These are phyloP conservation scores for Cladorrhinum samala DNA, from an alignment of 495 filamentous ascomycete species.

Conservation along the genomic window DNA sequence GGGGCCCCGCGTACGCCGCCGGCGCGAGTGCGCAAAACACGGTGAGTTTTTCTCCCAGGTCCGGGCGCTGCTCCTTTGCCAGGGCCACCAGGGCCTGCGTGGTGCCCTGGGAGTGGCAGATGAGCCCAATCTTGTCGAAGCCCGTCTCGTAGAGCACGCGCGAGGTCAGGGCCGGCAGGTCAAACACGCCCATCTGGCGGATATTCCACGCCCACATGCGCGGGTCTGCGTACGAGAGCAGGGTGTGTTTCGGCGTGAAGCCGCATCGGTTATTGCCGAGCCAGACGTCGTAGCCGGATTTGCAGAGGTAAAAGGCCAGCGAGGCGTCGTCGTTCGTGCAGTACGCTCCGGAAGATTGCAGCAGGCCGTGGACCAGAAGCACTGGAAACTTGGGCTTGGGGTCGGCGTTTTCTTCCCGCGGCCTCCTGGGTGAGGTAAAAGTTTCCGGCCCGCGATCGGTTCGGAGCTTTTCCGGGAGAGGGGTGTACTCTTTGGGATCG, in stretches of 20 bases:
- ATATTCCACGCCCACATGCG: conserved; percentile 99
- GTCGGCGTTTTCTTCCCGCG: conserved; percentile 9
- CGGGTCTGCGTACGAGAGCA: conserved; percentile 67
- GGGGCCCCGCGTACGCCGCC: conserved; percentile 81
- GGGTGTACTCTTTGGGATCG: conserved; percentile 67
- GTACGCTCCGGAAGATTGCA: conserved; percentile 84
- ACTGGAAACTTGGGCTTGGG: conserved; percentile 72
- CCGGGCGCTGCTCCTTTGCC: conserved; percentile 86
- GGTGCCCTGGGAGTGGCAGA: conserved; percentile 89
- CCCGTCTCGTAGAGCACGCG: conserved; percentile 77
- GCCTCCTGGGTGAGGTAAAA: conserved; percentile 21
- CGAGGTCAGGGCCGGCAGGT: conserved; percentile 81
- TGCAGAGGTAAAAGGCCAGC: conserved; percentile 86
- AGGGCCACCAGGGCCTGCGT: conserved; percentile 86
- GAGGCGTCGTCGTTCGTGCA: conserved; percentile 87
- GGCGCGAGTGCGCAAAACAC: conserved; percentile 93
- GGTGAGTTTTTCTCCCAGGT: conserved; percentile 75
- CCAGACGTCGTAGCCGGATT: conserved; percentile 95
- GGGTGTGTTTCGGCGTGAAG: conserved; percentile 66
- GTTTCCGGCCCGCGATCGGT: conserved; percentile 37
- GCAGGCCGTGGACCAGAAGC: conserved; percentile 78
- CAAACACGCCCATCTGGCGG: conserved; percentile 84
- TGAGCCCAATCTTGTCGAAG: conserved; percentile 75
- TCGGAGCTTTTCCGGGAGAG: conserved; percentile 31
- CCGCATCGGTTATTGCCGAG: conserved; percentile 93